These are phyloP conservation scores for Beauveria brongniartii DNA, from an alignment of 2,329 filamentous ascomycete species.

Conservation along the genomic window DNA sequence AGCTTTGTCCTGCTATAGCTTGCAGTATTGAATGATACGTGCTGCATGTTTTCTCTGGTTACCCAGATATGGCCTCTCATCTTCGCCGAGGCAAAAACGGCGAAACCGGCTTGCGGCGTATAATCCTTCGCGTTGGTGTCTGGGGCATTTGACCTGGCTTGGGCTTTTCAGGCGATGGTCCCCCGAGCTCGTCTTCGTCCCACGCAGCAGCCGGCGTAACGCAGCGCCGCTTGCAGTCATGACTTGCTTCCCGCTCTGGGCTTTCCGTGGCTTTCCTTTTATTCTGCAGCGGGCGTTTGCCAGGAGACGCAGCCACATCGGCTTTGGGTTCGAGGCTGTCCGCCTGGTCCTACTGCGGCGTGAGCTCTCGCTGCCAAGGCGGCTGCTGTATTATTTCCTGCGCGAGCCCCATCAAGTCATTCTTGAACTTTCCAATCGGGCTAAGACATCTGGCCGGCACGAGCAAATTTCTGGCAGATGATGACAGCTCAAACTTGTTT, in stretches of 20 bases:
- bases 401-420: slow-evolving; percentile 8
- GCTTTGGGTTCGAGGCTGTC: not conserved
- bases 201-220: not conserved
- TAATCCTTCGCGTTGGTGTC: not conserved
- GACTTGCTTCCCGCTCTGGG: not conserved
- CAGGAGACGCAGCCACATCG: not conserved
- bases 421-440: slow-evolving; percentile 2
- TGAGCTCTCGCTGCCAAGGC: not conserved
- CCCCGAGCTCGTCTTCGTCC: not conserved
- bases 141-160: not conserved
- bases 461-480: not conserved
- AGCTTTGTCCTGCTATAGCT: not conserved
- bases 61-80: not conserved
- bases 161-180: not conserved
- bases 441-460: not conserved
- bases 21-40: not conserved
- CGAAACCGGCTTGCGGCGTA: not conserved
- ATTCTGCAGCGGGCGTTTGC: not conserved
- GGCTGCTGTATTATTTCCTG: not conserved
- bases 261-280: not conserved
- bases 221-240: not conserved
- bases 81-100: not conserved
- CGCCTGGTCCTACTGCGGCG: not conserved
- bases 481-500: slow-evolving; percentile 3
- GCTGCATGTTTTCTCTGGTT: not conserved